Percentiles rank a stretch among this genome's conserved stretches.
phyloP scores from a whole-genome alignment of 2,329 filamentous ascomycete genomes.

The Ophiocordyceps australis region DNA sequence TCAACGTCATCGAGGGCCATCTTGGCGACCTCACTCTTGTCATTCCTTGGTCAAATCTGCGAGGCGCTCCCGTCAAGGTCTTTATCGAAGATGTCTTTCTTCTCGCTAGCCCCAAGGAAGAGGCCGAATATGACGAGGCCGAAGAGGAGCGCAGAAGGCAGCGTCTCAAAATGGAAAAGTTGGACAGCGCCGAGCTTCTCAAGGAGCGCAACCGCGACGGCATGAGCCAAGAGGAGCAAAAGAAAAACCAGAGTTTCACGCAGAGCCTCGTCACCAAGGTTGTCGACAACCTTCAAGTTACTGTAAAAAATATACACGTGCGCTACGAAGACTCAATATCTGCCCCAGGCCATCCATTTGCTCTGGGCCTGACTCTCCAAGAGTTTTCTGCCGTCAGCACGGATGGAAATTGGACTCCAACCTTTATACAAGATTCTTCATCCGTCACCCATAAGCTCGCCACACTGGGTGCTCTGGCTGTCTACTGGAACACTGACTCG shows the following conservation, averaged over 20 bases:
- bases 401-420: conserved; percentile 84
- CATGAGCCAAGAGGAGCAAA: conserved; percentile 85
- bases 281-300: conserved; percentile 94
- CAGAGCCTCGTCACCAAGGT: conserved; percentile 91
- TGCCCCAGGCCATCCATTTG: conserved; percentile 86
- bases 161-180: conserved; percentile 95
- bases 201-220: conserved; percentile 88
- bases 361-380: conserved; percentile 77
- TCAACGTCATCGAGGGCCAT: conserved; percentile 93
- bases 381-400: conserved; percentile 97
- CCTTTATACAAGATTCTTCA: conserved; percentile 79
- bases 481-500: conserved; percentile 97
- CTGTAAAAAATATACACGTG: conserved; percentile 94
- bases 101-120: conserved; percentile 85
- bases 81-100: conserved; percentile 95
- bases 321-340: conserved; percentile 97
- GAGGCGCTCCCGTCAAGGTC: conserved; percentile 85
- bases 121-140: conserved; percentile 80
- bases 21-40: conserved; percentile 79
- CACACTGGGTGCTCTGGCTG: conserved; percentile 69
- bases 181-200: conserved; percentile 87
- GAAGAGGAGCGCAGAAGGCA: conserved; percentile 80
- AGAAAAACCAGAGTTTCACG: conserved; percentile 95
- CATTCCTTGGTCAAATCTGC: conserved; percentile 94
- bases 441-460: conserved; percentile 84